These are phyloP conservation scores for Trichoderma simmonsii DNA, from an alignment of 2,329 filamentous ascomycete genomes.

Conservation along the genomic window DNA sequence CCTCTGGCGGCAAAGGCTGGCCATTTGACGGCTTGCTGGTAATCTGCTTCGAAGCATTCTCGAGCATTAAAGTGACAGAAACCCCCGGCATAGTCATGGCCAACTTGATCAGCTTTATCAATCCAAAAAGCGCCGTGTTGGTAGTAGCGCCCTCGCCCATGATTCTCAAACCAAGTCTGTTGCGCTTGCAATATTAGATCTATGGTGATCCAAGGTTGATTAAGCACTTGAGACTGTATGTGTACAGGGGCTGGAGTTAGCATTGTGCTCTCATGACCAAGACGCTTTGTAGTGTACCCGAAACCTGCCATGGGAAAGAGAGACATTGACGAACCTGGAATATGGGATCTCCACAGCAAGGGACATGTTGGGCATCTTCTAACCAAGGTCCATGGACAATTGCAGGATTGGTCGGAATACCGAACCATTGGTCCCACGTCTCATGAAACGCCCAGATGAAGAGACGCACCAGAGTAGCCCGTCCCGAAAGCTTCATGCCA, in stretches of 20 bases:
- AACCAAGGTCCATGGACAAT: constrained; percentile 21
- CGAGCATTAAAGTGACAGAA: constrained; percentile 33
- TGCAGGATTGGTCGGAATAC: constrained; percentile 24
- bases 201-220: constrained; percentile 44
- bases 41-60: constrained; percentile 38
- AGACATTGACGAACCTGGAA: constrained; percentile 41
- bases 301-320: background rate
- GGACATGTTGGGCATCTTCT: constrained; percentile 2
- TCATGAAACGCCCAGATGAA: constrained; percentile 37
- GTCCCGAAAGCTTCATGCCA: constrained; percentile 45
- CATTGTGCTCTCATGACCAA: background rate
- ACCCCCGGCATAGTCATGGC: constrained; percentile 26
- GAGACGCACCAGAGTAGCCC: constrained; percentile 36
- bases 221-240: constrained; percentile 42
- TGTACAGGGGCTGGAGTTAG: constrained; percentile 17
- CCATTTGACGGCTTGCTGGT: constrained; percentile 27
- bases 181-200: constrained; percentile 47
- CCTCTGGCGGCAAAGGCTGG: constrained; percentile 23
- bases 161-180: constrained; percentile 44
- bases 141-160: constrained; percentile 35
- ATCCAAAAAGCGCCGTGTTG: constrained; percentile 31
- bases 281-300: background rate
- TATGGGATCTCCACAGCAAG: constrained; percentile 36
- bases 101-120: constrained; percentile 12
- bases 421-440: constrained; percentile 40